Percentiles rank a stretch among this genome's conserved stretches.
Evolutionary conservation across 768 basidiomycete genomes (phyloP).

Genomic region (Trametes cubensis): DNA sequence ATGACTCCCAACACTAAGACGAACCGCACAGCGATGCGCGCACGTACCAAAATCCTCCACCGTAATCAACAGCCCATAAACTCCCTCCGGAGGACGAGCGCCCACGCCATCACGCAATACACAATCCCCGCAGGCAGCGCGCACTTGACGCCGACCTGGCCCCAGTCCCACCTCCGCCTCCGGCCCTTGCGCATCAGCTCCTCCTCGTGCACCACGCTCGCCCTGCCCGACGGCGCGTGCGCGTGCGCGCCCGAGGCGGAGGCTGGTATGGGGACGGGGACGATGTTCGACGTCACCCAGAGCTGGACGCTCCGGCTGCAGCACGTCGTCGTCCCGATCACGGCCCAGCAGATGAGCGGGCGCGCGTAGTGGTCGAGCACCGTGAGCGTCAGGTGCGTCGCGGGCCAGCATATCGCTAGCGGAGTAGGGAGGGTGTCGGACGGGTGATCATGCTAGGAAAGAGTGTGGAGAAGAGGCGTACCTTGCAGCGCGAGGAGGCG

Average conservation of each 20-base stretch:
- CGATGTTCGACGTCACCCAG: conserved; percentile 94
- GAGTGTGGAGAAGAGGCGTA: not conserved
- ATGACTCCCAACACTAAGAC: too few species aligned
- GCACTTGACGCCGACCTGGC: conserved; percentile 66
- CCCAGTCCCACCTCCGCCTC: conserved; percentile 82
- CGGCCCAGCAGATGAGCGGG: conserved; percentile 87
- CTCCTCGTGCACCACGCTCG: conserved; percentile 17
- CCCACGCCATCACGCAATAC: conserved; percentile 84
- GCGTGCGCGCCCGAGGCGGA: not conserved
- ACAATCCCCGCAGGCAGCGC: conserved; percentile 71
- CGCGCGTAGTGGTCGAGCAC: conserved; percentile 69
- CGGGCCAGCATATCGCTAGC: conserved; percentile 90
- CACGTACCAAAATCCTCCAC: not conserved
- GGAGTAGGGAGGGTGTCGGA: not conserved
- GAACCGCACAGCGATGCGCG: too few species aligned
- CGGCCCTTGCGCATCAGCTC: conserved; percentile 32
- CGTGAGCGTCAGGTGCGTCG: conserved; percentile 82
- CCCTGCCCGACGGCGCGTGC: not conserved
- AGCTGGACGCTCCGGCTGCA: conserved; percentile 83
- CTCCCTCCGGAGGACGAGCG: conserved; percentile 46
- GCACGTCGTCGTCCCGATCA: conserved; percentile 88
- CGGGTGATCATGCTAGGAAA: too few species aligned
- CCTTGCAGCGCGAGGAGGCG: conserved; percentile 88
- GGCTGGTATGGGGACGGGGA: conserved; percentile 22
- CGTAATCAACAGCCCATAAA: conserved; percentile 17